Percentiles rank a stretch among this genome's conserved stretches.
Conservation (phyloP, 805 yeast genomes). For the Starmerella stigmatis region DNA sequence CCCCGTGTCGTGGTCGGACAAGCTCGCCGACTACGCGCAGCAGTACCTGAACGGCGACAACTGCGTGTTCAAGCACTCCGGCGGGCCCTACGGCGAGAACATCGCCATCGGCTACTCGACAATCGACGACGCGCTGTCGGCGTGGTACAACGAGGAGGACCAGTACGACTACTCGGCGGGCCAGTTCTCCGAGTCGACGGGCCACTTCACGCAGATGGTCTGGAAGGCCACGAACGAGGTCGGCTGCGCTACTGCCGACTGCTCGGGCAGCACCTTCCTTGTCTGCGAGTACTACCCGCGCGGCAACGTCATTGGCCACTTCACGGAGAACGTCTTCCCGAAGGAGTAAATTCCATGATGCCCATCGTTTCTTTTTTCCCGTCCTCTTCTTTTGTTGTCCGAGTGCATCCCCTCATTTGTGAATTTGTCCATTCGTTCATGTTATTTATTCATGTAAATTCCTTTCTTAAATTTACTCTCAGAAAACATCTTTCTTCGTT, state of each 20-base stretch:
- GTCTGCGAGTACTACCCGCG: slow-evolving; percentile 64
- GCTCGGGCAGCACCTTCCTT: slow-evolving; percentile 42
- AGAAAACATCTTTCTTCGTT: no score
- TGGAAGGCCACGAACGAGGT: slow-evolving; percentile 52
- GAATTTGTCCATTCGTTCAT: background rate
- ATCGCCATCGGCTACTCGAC: slow-evolving; percentile 57
- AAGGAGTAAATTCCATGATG: background rate
- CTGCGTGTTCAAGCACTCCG: slow-evolving; percentile 53
- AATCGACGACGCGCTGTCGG: slow-evolving; percentile 46
- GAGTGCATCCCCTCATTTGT: background rate
- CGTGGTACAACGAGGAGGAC: slow-evolving; percentile 62
- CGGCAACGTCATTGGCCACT: slow-evolving; percentile 48
- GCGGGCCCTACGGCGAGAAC: slow-evolving; percentile 63
- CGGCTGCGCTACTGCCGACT: slow-evolving; percentile 53
- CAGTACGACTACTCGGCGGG: slow-evolving; percentile 44
- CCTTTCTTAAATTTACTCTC: background rate
- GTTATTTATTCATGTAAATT: background rate
- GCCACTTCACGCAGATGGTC: slow-evolving; percentile 72
- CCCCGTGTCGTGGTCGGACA: slow-evolving; percentile 44
- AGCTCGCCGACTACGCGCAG: slow-evolving; percentile 45
- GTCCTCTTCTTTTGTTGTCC: background rate
- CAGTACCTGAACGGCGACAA: slow-evolving; percentile 38
- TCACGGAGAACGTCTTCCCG: slow-evolving; percentile 26
- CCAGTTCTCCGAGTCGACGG: slow-evolving; percentile 40
- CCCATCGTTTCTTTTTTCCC: background rate